These are phyloP conservation scores for Sordaria brevicollis DNA, from an alignment of 495 filamentous ascomycete species.

Conservation along the genomic window DNA sequence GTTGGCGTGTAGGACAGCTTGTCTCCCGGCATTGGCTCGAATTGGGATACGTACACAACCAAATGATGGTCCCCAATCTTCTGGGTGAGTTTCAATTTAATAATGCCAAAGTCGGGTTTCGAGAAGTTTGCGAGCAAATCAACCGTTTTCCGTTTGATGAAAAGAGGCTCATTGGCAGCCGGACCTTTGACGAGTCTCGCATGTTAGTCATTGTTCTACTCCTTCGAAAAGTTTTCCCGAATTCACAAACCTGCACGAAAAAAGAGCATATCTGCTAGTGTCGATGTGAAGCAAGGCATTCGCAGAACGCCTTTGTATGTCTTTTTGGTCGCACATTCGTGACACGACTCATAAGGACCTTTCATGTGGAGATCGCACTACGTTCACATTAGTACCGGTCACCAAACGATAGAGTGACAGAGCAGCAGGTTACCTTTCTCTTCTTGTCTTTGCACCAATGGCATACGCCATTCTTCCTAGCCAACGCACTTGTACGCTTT, in stretches of 20 bases:
- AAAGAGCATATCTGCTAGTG: slow-evolving; percentile 15
- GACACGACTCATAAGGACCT: slow-evolving; percentile 11
- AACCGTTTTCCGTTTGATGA: slow-evolving; percentile 5
- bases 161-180: slow-evolving; percentile 19
- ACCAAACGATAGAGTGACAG: background rate
- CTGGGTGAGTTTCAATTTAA: slow-evolving; percentile 15
- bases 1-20: slow-evolving; percentile 17
- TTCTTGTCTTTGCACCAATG: slow-evolving; percentile 16
- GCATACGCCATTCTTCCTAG: slow-evolving; percentile 18
- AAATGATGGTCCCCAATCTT: slow-evolving; percentile 12
- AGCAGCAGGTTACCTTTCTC: slow-evolving; percentile 11
- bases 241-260: slow-evolving; percentile 13
- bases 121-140: slow-evolving; percentile 12
- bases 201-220: background rate
- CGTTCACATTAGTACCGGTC: background rate
- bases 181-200: slow-evolving; percentile 5
- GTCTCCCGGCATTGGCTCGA: slow-evolving; percentile 11
- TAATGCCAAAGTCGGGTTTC: slow-evolving; percentile 8
- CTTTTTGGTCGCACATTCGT: slow-evolving; percentile 7
- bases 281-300: slow-evolving; percentile 17
- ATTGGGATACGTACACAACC: slow-evolving; percentile 20
- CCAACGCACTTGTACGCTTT: slow-evolving; percentile 7
- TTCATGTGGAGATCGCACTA: slow-evolving; percentile 17
- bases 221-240: background rate
- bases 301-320: slow-evolving; percentile 13